These are phyloP conservation scores for Jaenimonas drosophilae DNA, from an alignment of 208 protist genomes.

Conservation along the genomic window DNA sequence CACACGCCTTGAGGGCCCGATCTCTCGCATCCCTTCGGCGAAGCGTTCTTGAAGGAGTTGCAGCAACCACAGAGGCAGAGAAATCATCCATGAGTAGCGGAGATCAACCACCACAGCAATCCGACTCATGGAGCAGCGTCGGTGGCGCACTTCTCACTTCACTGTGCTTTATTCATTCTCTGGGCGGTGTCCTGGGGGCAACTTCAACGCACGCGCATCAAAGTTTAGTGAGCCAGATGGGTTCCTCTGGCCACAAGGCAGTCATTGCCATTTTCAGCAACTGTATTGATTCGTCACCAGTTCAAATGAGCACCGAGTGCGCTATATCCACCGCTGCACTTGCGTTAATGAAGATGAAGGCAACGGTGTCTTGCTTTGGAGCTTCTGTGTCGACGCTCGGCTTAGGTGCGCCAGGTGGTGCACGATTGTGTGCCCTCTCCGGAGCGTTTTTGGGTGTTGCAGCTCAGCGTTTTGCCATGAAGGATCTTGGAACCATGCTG, in stretches of 20 bases:
- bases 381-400: constrained; percentile 5
- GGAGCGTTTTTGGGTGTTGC: constrained; percentile 25
- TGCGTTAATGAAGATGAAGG: constrained; percentile 16
- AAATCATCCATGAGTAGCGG: too few relatives aligned
- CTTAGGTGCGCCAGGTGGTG: constrained; percentile 1
- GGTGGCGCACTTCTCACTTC: constrained; percentile 50
- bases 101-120: too few relatives aligned
- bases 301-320: constrained; percentile 34
- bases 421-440: constrained; percentile 24
- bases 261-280: constrained; percentile 59
- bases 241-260: too few relatives aligned
- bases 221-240: too few relatives aligned
- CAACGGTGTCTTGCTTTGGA: constrained; percentile 47
- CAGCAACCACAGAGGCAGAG: too few relatives aligned
- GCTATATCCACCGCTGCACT: constrained; percentile 41
- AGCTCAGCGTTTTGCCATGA: constrained; percentile 15
- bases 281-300: not conserved
- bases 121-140: constrained; percentile 43
- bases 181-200: too few relatives aligned
- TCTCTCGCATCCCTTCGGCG: too few relatives aligned
- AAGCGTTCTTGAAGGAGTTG: too few relatives aligned
- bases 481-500: too few relatives aligned
- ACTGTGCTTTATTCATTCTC: constrained; percentile 33
- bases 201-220: too few relatives aligned
- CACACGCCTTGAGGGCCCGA: too few relatives aligned